These are phyloP conservation scores for Trypanosomatidae sp. DNA, from an alignment of 208 protist species.

Conservation along the genomic window DNA sequence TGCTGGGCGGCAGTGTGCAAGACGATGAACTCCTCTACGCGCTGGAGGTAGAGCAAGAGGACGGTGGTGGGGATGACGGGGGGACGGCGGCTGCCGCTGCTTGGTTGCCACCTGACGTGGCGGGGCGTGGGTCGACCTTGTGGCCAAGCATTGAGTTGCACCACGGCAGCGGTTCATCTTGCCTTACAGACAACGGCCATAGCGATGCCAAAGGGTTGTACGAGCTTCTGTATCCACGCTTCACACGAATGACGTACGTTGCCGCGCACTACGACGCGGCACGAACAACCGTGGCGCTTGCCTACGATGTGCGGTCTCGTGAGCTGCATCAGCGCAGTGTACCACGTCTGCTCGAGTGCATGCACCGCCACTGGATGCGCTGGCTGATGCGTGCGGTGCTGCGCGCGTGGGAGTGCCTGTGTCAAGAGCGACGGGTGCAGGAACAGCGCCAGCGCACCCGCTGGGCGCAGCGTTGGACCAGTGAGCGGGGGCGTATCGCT, in stretches of 20 bases:
- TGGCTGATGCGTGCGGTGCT: constrained; percentile 56
- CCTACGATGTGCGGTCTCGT: constrained; percentile 41
- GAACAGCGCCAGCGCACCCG: constrained; percentile 59
- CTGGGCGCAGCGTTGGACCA: constrained; percentile 56
- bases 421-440: constrained; percentile 44
- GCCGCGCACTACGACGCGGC: constrained; percentile 65
- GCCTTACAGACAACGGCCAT: neutral
- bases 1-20: constrained; percentile 29
- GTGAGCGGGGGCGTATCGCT: constrained; percentile 40
- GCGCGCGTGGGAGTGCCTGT: constrained; percentile 56
- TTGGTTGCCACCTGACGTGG: neutral
- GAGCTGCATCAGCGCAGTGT: constrained; percentile 62
- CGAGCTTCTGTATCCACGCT: constrained; percentile 39
- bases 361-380: constrained; percentile 54
- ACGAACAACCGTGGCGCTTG: constrained; percentile 35
- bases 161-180: neutral
- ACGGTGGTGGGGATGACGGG: neutral
- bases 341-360: constrained; percentile 50
- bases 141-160: neutral
- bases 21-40: constrained; percentile 26
- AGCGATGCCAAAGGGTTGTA: constrained; percentile 2
- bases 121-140: neutral
- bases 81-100: neutral
- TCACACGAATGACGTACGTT: constrained; percentile 73
- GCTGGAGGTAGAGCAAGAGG: neutral